Conservation (phyloP, 495 filamentous ascomycete species). For the Penicillium cosmopolitanum region DNA sequence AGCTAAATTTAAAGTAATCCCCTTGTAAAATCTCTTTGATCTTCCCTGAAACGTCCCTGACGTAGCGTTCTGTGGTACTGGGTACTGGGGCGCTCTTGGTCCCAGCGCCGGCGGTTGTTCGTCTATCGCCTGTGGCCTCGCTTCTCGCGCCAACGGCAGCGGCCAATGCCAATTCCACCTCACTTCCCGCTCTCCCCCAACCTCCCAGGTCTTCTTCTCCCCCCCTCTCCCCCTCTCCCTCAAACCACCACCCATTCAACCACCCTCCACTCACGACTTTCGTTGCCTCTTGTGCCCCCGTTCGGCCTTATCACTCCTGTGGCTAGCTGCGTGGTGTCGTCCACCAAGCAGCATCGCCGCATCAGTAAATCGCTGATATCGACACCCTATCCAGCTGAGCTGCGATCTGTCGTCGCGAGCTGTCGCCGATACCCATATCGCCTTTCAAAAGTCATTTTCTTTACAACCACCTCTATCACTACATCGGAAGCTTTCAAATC, state of each 20-base stretch:
- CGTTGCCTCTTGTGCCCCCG: constrained; percentile 1
- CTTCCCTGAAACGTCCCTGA: neutral
- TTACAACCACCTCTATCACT: neutral
- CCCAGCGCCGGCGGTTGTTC: constrained; percentile 15
- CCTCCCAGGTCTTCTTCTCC: constrained; percentile 21
- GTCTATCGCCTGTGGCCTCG: constrained; percentile 42
- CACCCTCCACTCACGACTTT: constrained; percentile 10
- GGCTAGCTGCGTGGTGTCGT: constrained; percentile 34
- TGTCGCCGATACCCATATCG: constrained; percentile 18
- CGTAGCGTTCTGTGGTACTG: too few relatives aligned
- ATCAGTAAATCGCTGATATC: constrained; percentile 21
- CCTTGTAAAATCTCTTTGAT: neutral
- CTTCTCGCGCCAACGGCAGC: constrained; percentile 44
- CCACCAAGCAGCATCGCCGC: constrained; percentile 35
- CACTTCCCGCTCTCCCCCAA: constrained; percentile 35
- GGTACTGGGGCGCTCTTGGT: neutral
- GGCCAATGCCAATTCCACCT: constrained; percentile 32
- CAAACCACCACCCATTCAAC: constrained; percentile 13
- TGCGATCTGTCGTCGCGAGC: constrained; percentile 21
- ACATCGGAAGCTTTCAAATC: neutral
- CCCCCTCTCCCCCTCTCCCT: constrained; percentile 10
- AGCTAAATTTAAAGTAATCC: too few relatives aligned
- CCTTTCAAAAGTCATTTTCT: constrained; percentile 6
- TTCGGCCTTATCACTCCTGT: constrained; percentile 21
- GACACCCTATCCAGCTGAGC: constrained; percentile 15